phyloP scores from a whole-genome alignment of 2,329 filamentous ascomycete genomes.

The Ustilaginoidea virens region DNA sequence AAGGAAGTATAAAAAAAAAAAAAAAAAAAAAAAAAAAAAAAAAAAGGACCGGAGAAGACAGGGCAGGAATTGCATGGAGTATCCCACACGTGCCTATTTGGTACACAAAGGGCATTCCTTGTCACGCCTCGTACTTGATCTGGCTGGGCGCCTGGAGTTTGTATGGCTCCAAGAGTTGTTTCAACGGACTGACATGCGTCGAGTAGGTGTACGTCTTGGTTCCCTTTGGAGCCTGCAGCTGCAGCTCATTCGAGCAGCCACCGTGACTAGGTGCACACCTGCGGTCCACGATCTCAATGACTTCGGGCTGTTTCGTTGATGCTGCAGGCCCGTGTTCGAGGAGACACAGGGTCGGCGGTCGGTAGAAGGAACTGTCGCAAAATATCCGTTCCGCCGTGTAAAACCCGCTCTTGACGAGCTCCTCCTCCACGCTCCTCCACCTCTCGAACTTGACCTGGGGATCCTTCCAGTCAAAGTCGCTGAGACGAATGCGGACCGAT shows the following conservation, averaged over 20 bases:
- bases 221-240: neutral
- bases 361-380: constrained; percentile 17
- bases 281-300: constrained; percentile 8
- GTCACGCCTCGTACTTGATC: too few species aligned
- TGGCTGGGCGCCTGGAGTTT: constrained; percentile 1
- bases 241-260: neutral
- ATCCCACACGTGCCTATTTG: too few species aligned
- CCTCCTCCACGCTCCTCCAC: constrained; percentile 49
- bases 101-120: too few species aligned
- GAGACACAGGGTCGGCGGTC: constrained; percentile 20
- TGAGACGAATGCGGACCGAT: constrained; percentile 43
- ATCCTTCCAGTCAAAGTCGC: constrained; percentile 67
- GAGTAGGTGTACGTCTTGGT: constrained; percentile 10
- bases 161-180: constrained; percentile 5
- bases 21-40: neutral
- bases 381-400: constrained; percentile 36
- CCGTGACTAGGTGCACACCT: neutral
- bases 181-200: constrained; percentile 6
- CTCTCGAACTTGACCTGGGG: constrained; percentile 48
- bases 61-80: too few species aligned
- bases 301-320: constrained; percentile 6
- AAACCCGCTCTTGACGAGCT: constrained; percentile 52
- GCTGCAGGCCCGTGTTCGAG: neutral
- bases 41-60: neutral
- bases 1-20: neutral